Evolutionary conservation across 352 stramenopile species (phyloP).

Genomic region (Pythium brachiatum): DNA sequence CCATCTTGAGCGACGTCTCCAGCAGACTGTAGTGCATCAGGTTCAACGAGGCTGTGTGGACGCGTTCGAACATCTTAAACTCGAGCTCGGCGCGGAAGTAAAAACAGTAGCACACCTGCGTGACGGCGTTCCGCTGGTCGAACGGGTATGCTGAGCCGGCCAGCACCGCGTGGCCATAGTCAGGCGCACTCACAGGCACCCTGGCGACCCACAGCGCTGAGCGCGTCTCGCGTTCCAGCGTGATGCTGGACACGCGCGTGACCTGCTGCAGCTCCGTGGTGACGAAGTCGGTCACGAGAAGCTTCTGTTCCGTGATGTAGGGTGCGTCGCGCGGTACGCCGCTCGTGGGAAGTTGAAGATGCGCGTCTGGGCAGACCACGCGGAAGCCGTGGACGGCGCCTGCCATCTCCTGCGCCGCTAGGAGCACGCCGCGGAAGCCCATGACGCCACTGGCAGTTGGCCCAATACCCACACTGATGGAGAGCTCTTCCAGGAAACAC

Average conservation of each 20-base stretch:
- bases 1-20: constrained; percentile 47
- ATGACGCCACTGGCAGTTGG: constrained; percentile 26
- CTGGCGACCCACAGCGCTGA: constrained; percentile 53
- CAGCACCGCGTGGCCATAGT: background rate
- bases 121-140: constrained; percentile 1
- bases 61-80: constrained; percentile 49
- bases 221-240: constrained; percentile 33
- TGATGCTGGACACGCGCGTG: constrained; percentile 39
- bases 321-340: constrained; percentile 15
- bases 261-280: constrained; percentile 56
- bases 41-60: constrained; percentile 30
- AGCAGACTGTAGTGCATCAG: constrained; percentile 48
- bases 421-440: constrained; percentile 70
- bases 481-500: too few species aligned
- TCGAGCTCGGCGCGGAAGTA: constrained; percentile 56
- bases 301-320: constrained; percentile 41
- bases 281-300: constrained; percentile 52
- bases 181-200: background rate
- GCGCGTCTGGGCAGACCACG: constrained; percentile 45
- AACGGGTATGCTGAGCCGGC: constrained; percentile 10
- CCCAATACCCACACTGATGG: background rate
- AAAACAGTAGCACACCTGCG: constrained; percentile 60
- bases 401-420: constrained; percentile 35
- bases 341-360: constrained; percentile 37
- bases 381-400: constrained; percentile 33